Conservation (phyloP, 2,329 filamentous ascomycete genomes). For the Calycina marina region DNA sequence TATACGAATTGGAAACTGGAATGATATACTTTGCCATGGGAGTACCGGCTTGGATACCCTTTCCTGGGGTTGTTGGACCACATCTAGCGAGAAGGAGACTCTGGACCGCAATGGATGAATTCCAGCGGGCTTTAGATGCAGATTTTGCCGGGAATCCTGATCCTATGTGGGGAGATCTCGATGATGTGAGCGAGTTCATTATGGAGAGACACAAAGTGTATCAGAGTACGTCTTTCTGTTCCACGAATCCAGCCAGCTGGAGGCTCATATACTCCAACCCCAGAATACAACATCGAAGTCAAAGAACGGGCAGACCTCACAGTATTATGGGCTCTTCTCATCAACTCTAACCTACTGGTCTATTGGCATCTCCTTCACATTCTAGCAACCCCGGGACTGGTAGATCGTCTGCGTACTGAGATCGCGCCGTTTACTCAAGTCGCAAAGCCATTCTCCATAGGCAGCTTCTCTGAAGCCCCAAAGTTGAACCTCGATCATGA, state of each 20-base stretch:
- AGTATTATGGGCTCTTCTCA: constrained; percentile 38
- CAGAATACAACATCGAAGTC: constrained; percentile 23
- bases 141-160: constrained; percentile 27
- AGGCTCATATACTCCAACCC: too few species aligned
- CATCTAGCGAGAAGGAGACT: constrained; percentile 30
- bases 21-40: constrained; percentile 39
- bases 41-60: constrained; percentile 38
- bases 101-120: constrained; percentile 25
- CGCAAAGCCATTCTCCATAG: constrained; percentile 18
- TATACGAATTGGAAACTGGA: constrained; percentile 38
- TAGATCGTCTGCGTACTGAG: constrained; percentile 29
- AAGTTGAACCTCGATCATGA: constrained; percentile 27
- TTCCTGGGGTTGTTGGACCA: constrained; percentile 33
- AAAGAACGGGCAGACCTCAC: constrained; percentile 29
- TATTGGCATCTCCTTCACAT: constrained; percentile 36
- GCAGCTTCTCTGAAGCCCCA: constrained; percentile 20
- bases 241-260: too few species aligned
- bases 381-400: constrained; percentile 26
- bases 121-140: constrained; percentile 28
- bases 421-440: constrained; percentile 28
- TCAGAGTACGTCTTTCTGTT: constrained; percentile 18
- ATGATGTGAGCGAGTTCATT: constrained; percentile 31
- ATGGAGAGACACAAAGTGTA: constrained; percentile 27
- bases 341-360: constrained; percentile 34
- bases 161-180: constrained; percentile 30